A percentile compares a stretch with the other conserved stretches of the same genome.
These are phyloP conservation scores for Boletus bicolor DNA, from an alignment of 768 basidiomycete genomes.

Conservation along the genomic window DNA sequence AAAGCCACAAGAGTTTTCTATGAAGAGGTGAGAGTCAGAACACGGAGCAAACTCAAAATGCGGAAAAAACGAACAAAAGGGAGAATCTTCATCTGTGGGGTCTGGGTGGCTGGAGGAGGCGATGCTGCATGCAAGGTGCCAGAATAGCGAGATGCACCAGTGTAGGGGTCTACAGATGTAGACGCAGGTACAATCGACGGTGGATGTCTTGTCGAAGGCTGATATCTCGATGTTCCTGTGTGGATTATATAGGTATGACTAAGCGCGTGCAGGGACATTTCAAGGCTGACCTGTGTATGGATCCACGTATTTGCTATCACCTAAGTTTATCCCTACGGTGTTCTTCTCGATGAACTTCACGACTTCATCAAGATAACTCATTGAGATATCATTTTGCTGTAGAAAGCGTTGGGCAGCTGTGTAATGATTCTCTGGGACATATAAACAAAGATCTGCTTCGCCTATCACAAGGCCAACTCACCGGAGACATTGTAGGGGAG, in stretches of 20 bases:
- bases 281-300: slow-evolving; percentile 76
- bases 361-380: slow-evolving; percentile 83
- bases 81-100: slow-evolving; percentile 39
- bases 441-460: not conserved
- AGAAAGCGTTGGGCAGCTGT: slow-evolving; percentile 87
- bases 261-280: not conserved
- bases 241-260: not conserved
- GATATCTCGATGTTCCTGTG: slow-evolving; percentile 64
- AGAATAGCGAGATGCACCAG: slow-evolving; percentile 64
- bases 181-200: slow-evolving; percentile 32
- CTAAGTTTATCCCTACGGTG: slow-evolving; percentile 72
- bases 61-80: slow-evolving; percentile 43
- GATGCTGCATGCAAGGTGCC: slow-evolving; percentile 37
- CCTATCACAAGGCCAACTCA: slow-evolving; percentile 30
- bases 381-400: slow-evolving; percentile 75
- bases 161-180: slow-evolving; percentile 64
- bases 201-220: slow-evolving; percentile 37
- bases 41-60: not conserved
- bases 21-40: not conserved
- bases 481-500: slow-evolving; percentile 90
- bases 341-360: slow-evolving; percentile 94
- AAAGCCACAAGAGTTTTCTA: slow-evolving; percentile 71
- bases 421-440: slow-evolving; percentile 78
- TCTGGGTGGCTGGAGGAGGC: slow-evolving; percentile 31
- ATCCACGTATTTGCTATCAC: slow-evolving; percentile 65